Conservation (phyloP, 495 filamentous ascomycete species). For the Tuber brumale region DNA sequence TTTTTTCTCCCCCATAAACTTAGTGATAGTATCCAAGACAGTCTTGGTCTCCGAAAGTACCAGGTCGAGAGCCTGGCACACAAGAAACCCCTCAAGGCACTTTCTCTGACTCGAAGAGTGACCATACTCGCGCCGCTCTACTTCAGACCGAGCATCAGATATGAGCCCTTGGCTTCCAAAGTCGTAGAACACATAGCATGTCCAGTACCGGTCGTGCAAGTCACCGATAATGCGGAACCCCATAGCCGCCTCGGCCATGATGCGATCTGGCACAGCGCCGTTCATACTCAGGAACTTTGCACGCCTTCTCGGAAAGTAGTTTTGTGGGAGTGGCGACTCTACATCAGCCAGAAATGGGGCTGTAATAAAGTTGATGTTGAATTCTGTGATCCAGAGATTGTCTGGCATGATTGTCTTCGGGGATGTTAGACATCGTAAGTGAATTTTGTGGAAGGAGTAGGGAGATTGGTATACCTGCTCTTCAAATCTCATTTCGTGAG, state of each 20-base stretch:
- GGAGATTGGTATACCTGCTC: neutral
- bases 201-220: constrained; percentile 2
- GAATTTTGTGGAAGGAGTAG: neutral
- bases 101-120: neutral
- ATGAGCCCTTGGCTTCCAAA: neutral
- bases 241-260: neutral
- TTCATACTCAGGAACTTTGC: neutral
- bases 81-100: constrained; percentile 7
- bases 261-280: too few relatives aligned
- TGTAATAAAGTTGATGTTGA: constrained; percentile 5
- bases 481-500: neutral
- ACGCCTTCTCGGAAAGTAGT: neutral
- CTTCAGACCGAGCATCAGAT: neutral
- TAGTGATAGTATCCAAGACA: neutral
- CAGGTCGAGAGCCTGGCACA: constrained; percentile 1
- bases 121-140: neutral
- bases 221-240: constrained; percentile 7
- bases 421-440: neutral
- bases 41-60: neutral
- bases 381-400: constrained; percentile 9
- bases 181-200: constrained; percentile 4
- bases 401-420: constrained; percentile 4
- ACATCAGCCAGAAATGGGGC: neutral
- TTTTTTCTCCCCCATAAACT: neutral
- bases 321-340: neutral